Conservation (phyloP, 192 early-diverging fungal species). For the Paraglomus occultum region DNA sequence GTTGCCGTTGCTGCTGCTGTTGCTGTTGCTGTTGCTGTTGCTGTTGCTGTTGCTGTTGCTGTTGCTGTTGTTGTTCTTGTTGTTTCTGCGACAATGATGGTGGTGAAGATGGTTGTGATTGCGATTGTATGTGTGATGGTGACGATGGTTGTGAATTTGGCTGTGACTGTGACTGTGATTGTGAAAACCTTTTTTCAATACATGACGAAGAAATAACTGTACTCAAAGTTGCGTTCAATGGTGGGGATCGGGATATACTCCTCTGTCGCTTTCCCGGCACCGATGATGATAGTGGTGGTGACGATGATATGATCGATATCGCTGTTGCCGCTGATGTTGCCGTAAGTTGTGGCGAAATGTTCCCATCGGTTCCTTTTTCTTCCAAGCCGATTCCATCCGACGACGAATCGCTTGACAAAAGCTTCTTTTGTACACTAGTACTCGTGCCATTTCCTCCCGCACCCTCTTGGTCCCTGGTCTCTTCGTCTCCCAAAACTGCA, state of each 20-base stretch:
- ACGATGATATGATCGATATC: conserved; percentile 12
- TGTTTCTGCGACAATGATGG: not conserved
- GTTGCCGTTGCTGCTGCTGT: not conserved
- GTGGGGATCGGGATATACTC: conserved; percentile 25
- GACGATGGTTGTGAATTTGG: no score
- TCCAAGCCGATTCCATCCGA: no score
- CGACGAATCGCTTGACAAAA: no score
- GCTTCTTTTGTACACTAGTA: no score
- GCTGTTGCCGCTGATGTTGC: conserved; percentile 25
- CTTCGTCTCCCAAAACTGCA: no score
- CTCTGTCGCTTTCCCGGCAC: not conserved
- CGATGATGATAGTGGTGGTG: not conserved
- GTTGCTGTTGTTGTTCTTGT: not conserved
- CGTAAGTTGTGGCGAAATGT: not conserved
- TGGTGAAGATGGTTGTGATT: not conserved
- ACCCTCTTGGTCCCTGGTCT: no score
- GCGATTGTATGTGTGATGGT: no score
- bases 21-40: conserved; percentile 4
- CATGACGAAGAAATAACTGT: not conserved
- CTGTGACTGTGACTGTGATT: no score
- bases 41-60: conserved; percentile 11
- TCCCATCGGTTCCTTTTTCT: no score
- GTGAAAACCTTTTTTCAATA: not conserved
- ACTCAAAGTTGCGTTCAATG: conserved; percentile 2
- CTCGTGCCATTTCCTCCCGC: no score